Base-by-base conservation (phyloP, 495 filamentous ascomycete species). In the Trichocladium uniseriatum region DNA sequence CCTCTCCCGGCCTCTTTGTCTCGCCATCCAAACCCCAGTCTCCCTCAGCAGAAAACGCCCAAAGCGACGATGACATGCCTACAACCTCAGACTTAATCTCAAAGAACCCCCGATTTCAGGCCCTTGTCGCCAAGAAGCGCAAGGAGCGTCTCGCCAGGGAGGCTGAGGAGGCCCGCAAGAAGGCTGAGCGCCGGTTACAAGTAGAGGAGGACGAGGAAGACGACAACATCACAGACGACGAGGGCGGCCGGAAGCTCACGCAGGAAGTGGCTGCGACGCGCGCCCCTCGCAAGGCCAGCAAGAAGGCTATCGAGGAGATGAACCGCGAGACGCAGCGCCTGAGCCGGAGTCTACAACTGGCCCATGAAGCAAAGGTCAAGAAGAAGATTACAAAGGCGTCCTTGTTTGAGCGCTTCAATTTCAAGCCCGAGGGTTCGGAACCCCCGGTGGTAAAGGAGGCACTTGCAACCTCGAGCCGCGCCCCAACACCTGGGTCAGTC, bases 251-350 rank as follows among this genome's bases (percentile, higher is more conserved):
- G 29, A 80, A 74, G 49, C 63, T 87, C 27, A 79, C 79, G 1
- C 82, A 87, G 49, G 71, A 82, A 29, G 57, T 37, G 7, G 64
- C 37, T 1, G 24, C 43, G 5, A 43, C 79, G 13, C 79, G 81
- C 6, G 84, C 88, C 5, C 70, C 84, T 4, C 79, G 92, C 1
- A 95, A 89, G 57, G 92, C 92, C 4, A 88, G 90, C 69, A 97
- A 94, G 70, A 95, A 91, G 70, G 92, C 94, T 0, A 48, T 95
- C n/a, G 86, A 95, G 65, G 91, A 97, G 59, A 95, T 97, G 82
- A 79, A 79, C 48, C 75, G 86, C 37, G 92, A 97, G 66, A 95
- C 91, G 1, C 90, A 96, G 65, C 82, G 94, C 19, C 77, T 99
- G 73, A 82, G 77, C 53, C 79, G 92, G 49, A 92, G 85, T 54